Base-by-base conservation (phyloP, 2,329 filamentous ascomycete genomes). In the Pseudogymnoascus sp. region DNA sequence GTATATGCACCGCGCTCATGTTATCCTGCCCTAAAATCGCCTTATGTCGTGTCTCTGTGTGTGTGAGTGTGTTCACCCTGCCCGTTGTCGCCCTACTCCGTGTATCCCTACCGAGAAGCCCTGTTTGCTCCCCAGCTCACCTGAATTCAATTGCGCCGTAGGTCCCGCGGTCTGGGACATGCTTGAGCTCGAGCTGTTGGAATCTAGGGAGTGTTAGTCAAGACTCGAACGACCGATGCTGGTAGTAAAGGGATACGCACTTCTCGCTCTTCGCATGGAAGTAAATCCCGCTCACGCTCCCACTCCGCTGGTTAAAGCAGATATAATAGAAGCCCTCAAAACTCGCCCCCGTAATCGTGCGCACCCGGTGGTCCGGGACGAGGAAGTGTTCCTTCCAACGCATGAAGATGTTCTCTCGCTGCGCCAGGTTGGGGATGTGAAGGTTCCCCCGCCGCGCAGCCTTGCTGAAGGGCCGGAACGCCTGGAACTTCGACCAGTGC, bases 311-410 rank as follows among this genome's bases (percentile, higher is more conserved):
- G 75, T 97, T 96, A 79, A 97, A 97, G 78, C 93, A 97, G 69
- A 99, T 97, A 73, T 99, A 99, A 75, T 97, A 99, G 74, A 99
- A 99, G 0, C 95, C 95, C 73, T 99, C 95, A 66, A 97, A 99
- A 72, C 93, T 97, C 6, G 95, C 95, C 16, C 95, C 95, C 36
- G 86, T 90, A 66, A 99, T 96, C 10, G 90, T 96, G 66, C 88
- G 85, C 18, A 97, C 92, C 14, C 90, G 85, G 74, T 99, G 95
- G 72, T 99, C 93, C 1, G 95, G 95, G 0, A 99, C 95, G 0
- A 99, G 80, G 71, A 99, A 99, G 71, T 96, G 92, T 73, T 99
- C 95, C 76, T 99, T 99, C 95, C 95, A 99, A 66, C 95, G 86
- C 95, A 99, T 99, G 73, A 97, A 99, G 34, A 99, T 87, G 74